These are phyloP conservation scores for Colletotrichum lindemuthianum DNA, from an alignment of 2,329 filamentous ascomycete species.

Conservation along the genomic window DNA sequence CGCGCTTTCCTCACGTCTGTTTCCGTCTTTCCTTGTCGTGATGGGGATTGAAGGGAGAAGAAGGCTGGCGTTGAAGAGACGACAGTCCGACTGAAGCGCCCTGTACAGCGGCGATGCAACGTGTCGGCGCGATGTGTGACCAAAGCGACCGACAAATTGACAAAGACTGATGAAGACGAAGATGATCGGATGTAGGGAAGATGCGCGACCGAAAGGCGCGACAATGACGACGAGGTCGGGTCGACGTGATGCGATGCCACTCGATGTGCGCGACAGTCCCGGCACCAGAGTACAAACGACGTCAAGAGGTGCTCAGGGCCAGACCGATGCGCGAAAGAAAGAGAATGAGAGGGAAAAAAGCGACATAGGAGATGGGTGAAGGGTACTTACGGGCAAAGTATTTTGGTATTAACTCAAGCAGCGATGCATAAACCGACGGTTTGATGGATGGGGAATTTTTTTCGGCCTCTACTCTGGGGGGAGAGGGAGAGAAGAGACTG, in stretches of 20 bases:
- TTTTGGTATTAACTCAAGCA: slow-evolving; percentile 40
- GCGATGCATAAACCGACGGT: slow-evolving; percentile 35
- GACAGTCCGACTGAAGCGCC: neutral
- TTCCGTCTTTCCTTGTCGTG: neutral
- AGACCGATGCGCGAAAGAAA: slow-evolving; percentile 10
- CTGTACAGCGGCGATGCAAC: neutral
- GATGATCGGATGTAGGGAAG: slow-evolving; percentile 2
- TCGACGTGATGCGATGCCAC: slow-evolving; percentile 6
- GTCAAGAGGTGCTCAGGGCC: slow-evolving; percentile 7
- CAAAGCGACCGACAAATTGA: neutral
- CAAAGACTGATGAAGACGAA: neutral
- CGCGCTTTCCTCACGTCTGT: no score
- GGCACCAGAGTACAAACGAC: slow-evolving; percentile 26
- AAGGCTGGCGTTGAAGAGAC: neutral
- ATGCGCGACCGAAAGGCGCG: slow-evolving; percentile 7
- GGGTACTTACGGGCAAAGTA: slow-evolving; percentile 50
- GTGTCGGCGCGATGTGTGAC: neutral
- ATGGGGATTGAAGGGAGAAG: neutral
- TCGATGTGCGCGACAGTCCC: slow-evolving; percentile 2
- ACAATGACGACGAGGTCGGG: neutral
- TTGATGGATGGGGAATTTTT: slow-evolving; percentile 37
- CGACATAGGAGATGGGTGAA: slow-evolving; percentile 36
- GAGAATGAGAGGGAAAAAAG: slow-evolving; percentile 16
- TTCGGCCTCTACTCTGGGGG: slow-evolving; percentile 29
- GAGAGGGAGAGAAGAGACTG: neutral